Evolutionary conservation across 352 stramenopile species (phyloP).

Genomic region (Globisporangium parvum): DNA sequence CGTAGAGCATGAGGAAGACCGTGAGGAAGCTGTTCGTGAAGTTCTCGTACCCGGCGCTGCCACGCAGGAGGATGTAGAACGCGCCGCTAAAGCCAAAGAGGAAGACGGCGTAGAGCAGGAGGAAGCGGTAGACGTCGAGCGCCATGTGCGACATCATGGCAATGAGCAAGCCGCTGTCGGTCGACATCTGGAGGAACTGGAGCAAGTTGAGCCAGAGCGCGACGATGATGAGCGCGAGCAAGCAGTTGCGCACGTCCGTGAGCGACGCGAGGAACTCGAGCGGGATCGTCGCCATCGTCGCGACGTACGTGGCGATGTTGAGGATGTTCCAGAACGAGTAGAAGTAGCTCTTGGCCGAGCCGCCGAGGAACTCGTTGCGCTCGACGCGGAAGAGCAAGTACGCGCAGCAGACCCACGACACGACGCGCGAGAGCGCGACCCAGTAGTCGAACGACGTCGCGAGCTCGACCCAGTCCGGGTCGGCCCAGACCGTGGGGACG

Average conservation of each 20-base stretch:
- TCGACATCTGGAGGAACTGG: constrained; percentile 65
- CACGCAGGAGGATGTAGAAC: constrained; percentile 66
- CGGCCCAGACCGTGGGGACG: constrained; percentile 49
- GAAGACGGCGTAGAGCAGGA: constrained; percentile 69
- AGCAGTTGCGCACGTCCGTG: constrained; percentile 28
- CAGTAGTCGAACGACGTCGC: constrained; percentile 31
- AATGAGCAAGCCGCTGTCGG: constrained; percentile 51
- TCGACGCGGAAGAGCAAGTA: constrained; percentile 53
- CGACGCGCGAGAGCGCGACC: constrained; percentile 26
- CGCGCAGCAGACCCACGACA: constrained; percentile 48
- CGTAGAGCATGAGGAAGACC: constrained; percentile 72
- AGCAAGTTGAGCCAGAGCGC: constrained; percentile 64
- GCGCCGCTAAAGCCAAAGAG: constrained; percentile 62
- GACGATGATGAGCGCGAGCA: constrained; percentile 51
- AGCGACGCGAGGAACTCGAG: constrained; percentile 36
- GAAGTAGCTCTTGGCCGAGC: constrained; percentile 41
- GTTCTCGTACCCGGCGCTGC: constrained; percentile 44
- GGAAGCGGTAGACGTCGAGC: constrained; percentile 61
- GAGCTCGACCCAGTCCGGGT: constrained; percentile 42
- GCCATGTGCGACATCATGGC: constrained; percentile 77
- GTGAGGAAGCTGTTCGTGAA: constrained; percentile 62
- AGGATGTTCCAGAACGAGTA: constrained; percentile 57
- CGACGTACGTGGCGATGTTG: constrained; percentile 40
- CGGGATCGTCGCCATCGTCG: constrained; percentile 40
- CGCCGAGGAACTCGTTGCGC: constrained; percentile 35